Evolutionary conservation across 495 filamentous ascomycete genomes (phyloP).

Genomic region (Xylaria grammica): DNA sequence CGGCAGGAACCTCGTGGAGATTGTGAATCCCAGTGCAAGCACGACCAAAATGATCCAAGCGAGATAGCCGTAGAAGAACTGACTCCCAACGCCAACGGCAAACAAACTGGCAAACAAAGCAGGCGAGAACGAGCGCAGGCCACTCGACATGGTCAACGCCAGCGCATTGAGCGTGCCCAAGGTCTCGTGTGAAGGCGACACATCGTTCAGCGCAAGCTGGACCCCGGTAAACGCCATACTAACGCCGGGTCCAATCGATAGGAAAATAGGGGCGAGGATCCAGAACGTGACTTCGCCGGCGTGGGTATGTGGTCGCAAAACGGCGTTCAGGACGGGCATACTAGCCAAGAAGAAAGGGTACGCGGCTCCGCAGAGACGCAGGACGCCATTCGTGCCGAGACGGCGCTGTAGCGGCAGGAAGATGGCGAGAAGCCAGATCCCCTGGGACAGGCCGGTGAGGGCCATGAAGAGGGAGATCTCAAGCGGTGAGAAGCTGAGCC

Average conservation of each 20-base stretch:
- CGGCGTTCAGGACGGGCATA: slow-evolving; percentile 56
- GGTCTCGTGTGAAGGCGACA: slow-evolving; percentile 61
- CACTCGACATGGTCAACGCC: slow-evolving; percentile 44
- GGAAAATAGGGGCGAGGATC: slow-evolving; percentile 47
- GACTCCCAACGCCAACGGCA: slow-evolving; percentile 61
- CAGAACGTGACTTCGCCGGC: slow-evolving; percentile 55
- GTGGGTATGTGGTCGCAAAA: slow-evolving; percentile 48
- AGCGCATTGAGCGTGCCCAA: slow-evolving; percentile 71
- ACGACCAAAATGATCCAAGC: slow-evolving; percentile 66
- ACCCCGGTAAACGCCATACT: slow-evolving; percentile 71
- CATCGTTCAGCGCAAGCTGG: slow-evolving; percentile 72
- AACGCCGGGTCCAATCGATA: slow-evolving; percentile 61
- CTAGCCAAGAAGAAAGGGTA: slow-evolving; percentile 64
- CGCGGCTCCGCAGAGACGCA: slow-evolving; percentile 55
- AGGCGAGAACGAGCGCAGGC: slow-evolving; percentile 60
- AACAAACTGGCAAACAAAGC: slow-evolving; percentile 65
- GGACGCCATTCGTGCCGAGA: slow-evolving; percentile 64
- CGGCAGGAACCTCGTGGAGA: slow-evolving; percentile 55
- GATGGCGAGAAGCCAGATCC: slow-evolving; percentile 65
- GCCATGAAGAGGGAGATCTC: slow-evolving; percentile 66
- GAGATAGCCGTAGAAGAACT: slow-evolving; percentile 63
- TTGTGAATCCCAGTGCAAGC: slow-evolving; percentile 51
- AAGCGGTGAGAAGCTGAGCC: slow-evolving; percentile 61
- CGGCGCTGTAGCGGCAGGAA: slow-evolving; percentile 66
- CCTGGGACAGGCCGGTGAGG: slow-evolving; percentile 63